Evolutionary conservation across 2,329 filamentous ascomycete species (phyloP), one percentile per base, ranked within the genome.

Genomic region (Magnaporthiopsis incrustans): DNA sequence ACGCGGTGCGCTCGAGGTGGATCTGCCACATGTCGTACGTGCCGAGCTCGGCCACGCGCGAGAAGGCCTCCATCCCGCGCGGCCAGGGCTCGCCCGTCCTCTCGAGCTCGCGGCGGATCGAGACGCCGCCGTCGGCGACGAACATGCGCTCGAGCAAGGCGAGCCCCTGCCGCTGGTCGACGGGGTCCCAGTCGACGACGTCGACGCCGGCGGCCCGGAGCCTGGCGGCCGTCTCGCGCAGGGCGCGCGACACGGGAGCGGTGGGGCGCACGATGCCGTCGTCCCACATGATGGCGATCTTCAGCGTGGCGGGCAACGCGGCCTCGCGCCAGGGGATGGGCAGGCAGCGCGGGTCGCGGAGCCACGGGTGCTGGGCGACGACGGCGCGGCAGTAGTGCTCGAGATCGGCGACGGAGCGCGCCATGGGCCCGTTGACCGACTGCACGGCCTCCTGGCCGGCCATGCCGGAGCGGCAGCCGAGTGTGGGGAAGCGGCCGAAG

Each of bases 241-340:
- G 72, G 1, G 84, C 87, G 10, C 86, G 79, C 0, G 78, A 74
- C 3, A 90, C 79, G 0, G 88, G 88, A 2, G 89, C 87, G 62
- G 89, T 89, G 0, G 88, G 88, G 6, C 74, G 78, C 4, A 89
- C 87, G 61, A 86, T 78, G 12, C 82, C 84, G 70, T 91, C 89
- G 71, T 87, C 77, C 81, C 82, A 86, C 73, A 90, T 78, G 50
- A 90, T 81, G 6, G 78, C 88, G 63, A 91, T 77, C 57, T 77
- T 82, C 30, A 89, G 72, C 63, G 73, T 80, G 27, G 62, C 4
- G 0, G 77, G 73, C 3, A 77, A 66, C 2, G 71, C 64, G 0
- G 72, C 71, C 1, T 68, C 50, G 8, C 80, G 73, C 85, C 85
- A 89, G 0, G 84, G 82, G 30, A 88, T 79, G 0, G 85, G 85